Evolutionary conservation across 345 rosid genomes (phyloP), one percentile per base, ranked within the genome.

Genomic region (Salix viminalis): DNA sequence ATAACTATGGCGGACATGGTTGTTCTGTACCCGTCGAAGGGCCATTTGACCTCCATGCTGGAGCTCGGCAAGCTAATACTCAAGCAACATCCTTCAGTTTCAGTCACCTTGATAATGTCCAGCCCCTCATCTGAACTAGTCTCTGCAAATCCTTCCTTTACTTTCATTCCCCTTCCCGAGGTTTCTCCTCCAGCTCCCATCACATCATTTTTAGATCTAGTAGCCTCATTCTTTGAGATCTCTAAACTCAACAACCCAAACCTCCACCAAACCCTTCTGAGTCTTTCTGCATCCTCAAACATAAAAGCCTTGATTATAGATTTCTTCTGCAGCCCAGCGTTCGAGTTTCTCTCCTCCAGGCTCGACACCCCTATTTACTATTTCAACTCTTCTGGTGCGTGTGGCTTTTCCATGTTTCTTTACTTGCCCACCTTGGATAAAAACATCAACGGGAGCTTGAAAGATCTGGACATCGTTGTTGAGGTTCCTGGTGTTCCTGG

Each of bases 131-230:
- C 56, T 16, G 14, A 65, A n/a, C 4, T 66, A 8, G 5, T 36
- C 36, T 54, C 78, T 10, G 2, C 88, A 79, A 18, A 74, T 30
- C 82, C 91, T 67, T 79, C 90, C 72, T 78, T 90, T 42, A 77
- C 80, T 76, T 87, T 90, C 80, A 84, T 85, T 84, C 84, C 50
- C 67, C 89, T 89, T 64, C 86, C 91, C 16, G 2, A 75, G 48
- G 64, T 77, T 54, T 66, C 81, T 52, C 85, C 80, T 11, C 75
- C 44, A 41, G 0, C 79, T 69, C 75, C 72, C 6, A 26, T 79
- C 81, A 52, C 81, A 74, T 26, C 75, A 26, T 48, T 78, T 84
- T n/a, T 61, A 32, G 80, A 81, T 77, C 81, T 75, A 42, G 89
- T 85, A 28, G 66, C 84, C 62, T 82, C 81, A 42, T 50, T 74